phyloP scores from a whole-genome alignment of 139 green algal species.

The Raphidocelis subcapitata region DNA sequence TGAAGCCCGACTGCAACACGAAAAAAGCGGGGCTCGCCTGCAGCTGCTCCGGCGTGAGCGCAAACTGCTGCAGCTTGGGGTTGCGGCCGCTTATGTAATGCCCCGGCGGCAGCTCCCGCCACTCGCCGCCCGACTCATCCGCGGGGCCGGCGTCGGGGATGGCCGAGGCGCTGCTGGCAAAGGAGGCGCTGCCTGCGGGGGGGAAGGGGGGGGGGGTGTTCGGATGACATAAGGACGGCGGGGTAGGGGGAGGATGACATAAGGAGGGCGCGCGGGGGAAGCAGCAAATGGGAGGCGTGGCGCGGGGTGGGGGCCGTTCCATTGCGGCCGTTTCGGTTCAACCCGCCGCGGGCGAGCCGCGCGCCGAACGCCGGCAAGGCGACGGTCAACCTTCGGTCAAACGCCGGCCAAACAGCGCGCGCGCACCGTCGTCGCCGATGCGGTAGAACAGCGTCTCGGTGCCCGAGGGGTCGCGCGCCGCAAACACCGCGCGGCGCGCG shows the following conservation, averaged over 20 bases:
- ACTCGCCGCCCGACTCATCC: conserved; percentile 30
- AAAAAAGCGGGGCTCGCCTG: conserved; percentile 18
- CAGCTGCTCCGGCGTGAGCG: conserved; percentile 68
- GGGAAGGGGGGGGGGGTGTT: conserved; percentile 2
- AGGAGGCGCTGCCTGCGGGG: conserved; percentile 46
- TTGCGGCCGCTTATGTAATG: conserved; percentile 56
- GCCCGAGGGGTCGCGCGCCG: conserved; percentile 55
- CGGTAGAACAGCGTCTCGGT: conserved; percentile 57
- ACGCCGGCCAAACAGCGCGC: background rate
- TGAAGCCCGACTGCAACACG: too few relatives aligned
- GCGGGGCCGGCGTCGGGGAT: too few relatives aligned
- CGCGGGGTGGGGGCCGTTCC: too few relatives aligned
- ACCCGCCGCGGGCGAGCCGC: too few relatives aligned
- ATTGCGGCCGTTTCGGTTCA: too few relatives aligned
- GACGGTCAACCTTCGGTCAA: too few relatives aligned
- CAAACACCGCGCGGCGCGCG: conserved; percentile 57
- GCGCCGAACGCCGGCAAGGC: too few relatives aligned
- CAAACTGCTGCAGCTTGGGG: conserved; percentile 66
- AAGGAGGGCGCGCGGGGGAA: background rate
- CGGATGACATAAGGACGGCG: background rate
- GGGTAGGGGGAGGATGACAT: background rate
- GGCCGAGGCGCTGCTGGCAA: conserved; percentile 39
- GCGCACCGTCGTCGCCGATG: background rate
- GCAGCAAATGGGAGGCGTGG: background rate
- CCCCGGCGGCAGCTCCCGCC: conserved; percentile 65